Evolutionary conservation across 2,329 filamentous ascomycete species (phyloP), one percentile per base, ranked within the genome.

Genomic region (Conoideocrella luteorostrata): DNA sequence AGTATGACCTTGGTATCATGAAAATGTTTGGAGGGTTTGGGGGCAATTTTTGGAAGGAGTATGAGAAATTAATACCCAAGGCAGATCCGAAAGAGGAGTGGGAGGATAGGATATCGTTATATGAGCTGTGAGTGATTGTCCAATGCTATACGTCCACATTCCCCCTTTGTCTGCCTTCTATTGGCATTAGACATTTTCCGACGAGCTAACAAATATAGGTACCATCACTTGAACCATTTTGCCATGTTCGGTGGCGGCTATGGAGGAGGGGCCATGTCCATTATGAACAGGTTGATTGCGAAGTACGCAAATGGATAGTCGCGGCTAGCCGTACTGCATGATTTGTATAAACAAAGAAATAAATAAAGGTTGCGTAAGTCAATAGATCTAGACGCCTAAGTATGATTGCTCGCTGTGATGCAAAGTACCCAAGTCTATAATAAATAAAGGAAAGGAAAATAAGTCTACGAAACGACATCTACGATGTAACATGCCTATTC

Each of bases 1-100:
- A 97, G 68, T 96, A 84, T 62, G 91, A 96, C 53, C 68, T 95
- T 41, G 91, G 91, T 1, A 95, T 95, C 52, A 96, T 96, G 89
- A 78, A 77, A 41, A 95, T 96, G 89, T 97, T 96, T 73, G 90
- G 90, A 0, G 91, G 91, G 0, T 95, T 94, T 63, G 81, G 81
- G 1, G 55, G 62, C 0, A 62, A 58, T 1, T 95, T 95, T 56
- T 81, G 86, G 72, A 74, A 74, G 24, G 87, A 93, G 59, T 97
- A 96, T 60, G 78, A 86, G 60, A 62, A 69, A 30, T 58, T 88
- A 20, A 80, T 90, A 37, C 84, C 85, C 1, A 94, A 85, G 67
- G 82, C 84, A 7, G 86, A 95, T 60, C 90, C 90, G 0, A 74
- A 71, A 10, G 79, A 76, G 10, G 90, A 97, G 69, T 95, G 87